A percentile compares a stretch with the other conserved stretches of the same genome.
Evolutionary conservation across 208 protist species (phyloP).

Genomic region (Acanthamoeba divionensis): DNA sequence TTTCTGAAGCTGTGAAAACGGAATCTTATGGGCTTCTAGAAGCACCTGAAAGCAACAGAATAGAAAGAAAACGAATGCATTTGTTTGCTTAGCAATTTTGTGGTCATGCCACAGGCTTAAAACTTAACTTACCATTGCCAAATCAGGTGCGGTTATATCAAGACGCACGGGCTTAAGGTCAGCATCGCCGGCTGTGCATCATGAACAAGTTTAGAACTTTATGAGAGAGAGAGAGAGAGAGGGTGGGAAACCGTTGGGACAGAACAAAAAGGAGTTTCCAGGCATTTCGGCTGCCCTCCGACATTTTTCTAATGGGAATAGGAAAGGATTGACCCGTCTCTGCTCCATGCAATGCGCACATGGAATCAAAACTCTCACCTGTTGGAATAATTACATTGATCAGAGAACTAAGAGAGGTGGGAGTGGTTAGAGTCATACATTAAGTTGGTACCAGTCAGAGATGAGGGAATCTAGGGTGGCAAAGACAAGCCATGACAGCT

Average conservation of each 20-base stretch:
- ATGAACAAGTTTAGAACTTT: not conserved
- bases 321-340: not conserved
- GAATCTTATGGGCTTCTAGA: too few species aligned
- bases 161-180: not conserved
- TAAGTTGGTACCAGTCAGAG: not conserved
- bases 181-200: not conserved
- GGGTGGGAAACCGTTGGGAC: not conserved
- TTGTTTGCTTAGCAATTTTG: too few species aligned
- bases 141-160: conserved; percentile 2
- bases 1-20: too few species aligned
- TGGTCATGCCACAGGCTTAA: too few species aligned
- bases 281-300: not conserved
- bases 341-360: not conserved
- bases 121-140: conserved; percentile 45
- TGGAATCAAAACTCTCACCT: conserved; percentile 11
- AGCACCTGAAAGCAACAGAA: too few species aligned
- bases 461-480: not conserved
- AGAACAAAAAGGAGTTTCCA: not conserved
- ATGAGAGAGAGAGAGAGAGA: not conserved
- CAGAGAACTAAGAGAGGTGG: not conserved
- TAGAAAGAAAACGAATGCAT: too few species aligned
- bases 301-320: conserved; percentile 7
- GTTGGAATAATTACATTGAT: not conserved
- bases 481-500: conserved; percentile 21
- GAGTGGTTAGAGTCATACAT: not conserved